Evolutionary conservation across 768 basidiomycete genomes (phyloP).

Genomic region (Boletus vinaceobasis): DNA sequence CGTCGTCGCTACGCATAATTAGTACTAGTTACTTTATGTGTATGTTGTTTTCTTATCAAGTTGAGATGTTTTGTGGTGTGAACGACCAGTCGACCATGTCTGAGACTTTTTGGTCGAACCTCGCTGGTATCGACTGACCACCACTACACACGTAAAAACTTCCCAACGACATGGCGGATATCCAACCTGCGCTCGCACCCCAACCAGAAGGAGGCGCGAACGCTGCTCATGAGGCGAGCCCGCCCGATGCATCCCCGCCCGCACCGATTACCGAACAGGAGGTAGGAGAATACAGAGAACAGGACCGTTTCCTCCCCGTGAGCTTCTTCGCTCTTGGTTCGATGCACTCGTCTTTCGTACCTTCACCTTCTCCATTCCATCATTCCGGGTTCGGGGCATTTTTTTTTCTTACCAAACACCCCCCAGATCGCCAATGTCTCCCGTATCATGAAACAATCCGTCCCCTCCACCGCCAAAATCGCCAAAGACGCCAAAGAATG

Average conservation of each 20-base stretch:
- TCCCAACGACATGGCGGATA: constrained; percentile 26
- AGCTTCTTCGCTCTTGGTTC: background rate
- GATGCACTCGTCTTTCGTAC: background rate
- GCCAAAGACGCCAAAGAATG: constrained; percentile 98
- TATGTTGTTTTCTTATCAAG: background rate
- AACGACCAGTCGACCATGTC: background rate
- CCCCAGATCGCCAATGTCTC: constrained; percentile 90
- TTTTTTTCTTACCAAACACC: background rate
- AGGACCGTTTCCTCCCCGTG: constrained; percentile 93
- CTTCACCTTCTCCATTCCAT: background rate
- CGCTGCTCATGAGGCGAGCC: constrained; percentile 25
- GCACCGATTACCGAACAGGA: constrained; percentile 87
- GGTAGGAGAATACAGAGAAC: constrained; percentile 91
- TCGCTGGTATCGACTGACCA: background rate
- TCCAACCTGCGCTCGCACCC: constrained; percentile 38
- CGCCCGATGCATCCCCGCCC: constrained; percentile 49
- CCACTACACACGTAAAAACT: background rate
- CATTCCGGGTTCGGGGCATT: background rate
- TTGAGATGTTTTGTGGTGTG: background rate
- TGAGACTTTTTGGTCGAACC: background rate
- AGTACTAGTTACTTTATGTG: background rate
- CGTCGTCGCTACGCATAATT: background rate
- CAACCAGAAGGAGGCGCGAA: constrained; percentile 37
- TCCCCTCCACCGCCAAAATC: constrained; percentile 90
- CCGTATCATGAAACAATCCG: constrained; percentile 91